Evolutionary conservation across 345 rosid genomes (phyloP).

Genomic region (Dipteronia sinensis): DNA sequence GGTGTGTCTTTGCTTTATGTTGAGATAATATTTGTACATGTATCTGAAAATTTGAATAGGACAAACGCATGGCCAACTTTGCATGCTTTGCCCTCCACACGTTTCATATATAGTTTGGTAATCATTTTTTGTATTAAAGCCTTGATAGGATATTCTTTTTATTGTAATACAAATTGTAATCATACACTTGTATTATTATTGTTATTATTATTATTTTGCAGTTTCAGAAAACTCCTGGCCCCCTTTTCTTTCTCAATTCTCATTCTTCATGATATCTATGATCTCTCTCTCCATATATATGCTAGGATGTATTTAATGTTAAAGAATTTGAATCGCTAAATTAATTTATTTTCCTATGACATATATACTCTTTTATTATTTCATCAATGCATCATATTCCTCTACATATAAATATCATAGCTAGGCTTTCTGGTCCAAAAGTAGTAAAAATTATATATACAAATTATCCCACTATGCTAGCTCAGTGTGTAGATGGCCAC

Average conservation of each 20-base stretch:
- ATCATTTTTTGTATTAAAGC: background rate
- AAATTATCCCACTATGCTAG: background rate
- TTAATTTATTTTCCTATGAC: no score
- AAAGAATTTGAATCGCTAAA: background rate
- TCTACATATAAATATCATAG: no score
- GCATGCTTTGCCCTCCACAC: conserved; percentile 22
- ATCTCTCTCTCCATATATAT: no score
- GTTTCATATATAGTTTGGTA: background rate
- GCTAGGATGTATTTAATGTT: background rate
- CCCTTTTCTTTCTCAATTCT: background rate
- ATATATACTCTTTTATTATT: no score
- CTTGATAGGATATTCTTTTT: conserved; percentile 25
- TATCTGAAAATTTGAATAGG: background rate
- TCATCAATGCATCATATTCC: no score
- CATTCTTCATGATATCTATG: background rate
- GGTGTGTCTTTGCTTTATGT: background rate
- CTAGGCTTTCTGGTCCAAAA: conserved; percentile 1
- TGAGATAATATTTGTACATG: background rate
- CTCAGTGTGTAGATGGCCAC: background rate
- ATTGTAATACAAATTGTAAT: conserved; percentile 9
- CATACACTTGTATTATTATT: background rate
- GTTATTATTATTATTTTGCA: background rate
- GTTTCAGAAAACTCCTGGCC: background rate
- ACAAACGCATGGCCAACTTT: conserved; percentile 22
- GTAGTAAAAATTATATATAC: background rate